phyloP scores from a whole-genome alignment of 345 rosid genomes.

The Salix exigua region DNA sequence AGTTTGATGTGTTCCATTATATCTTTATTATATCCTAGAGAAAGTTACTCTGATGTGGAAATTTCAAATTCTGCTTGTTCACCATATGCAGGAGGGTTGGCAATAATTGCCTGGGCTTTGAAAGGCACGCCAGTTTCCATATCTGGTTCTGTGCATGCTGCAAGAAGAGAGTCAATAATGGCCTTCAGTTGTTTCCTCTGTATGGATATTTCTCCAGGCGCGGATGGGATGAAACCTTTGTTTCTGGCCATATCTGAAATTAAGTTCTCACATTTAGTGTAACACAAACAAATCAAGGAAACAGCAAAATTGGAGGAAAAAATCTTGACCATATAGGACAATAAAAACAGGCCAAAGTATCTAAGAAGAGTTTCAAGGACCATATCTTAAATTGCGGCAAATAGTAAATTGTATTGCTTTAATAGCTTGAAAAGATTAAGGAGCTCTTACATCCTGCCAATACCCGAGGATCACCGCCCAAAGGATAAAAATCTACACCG shows the following conservation, averaged over 20 bases:
- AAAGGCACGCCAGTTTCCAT: constrained; percentile 64
- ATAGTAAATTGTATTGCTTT: neutral
- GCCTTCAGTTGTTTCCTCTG: constrained; percentile 91
- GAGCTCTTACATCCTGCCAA: constrained; percentile 87
- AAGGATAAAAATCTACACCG: constrained; percentile 83
- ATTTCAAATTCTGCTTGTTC: constrained; percentile 12
- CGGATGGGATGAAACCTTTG: constrained; percentile 92
- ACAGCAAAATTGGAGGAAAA: neutral
- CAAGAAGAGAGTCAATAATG: constrained; percentile 92
- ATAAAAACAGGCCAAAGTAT: neutral
- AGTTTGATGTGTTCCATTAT: neutral
- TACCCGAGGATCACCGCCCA: constrained; percentile 95
- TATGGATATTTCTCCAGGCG: constrained; percentile 83
- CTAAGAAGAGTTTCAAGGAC: neutral
- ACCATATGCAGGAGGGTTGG: constrained; percentile 99
- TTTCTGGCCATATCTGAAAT: constrained; percentile 91
- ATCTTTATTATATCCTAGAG: neutral
- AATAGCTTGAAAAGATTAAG: constrained; percentile 10
- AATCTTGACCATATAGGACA: neutral
- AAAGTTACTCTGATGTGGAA: neutral
- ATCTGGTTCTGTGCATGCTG: constrained; percentile 89
- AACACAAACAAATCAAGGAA: neutral
- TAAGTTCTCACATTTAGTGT: neutral
- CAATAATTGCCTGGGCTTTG: constrained; percentile 94
- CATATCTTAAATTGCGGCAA: neutral